Base-by-base conservation (phyloP, 108 stramenopile species). In the Nitzschia sp. region DNA sequence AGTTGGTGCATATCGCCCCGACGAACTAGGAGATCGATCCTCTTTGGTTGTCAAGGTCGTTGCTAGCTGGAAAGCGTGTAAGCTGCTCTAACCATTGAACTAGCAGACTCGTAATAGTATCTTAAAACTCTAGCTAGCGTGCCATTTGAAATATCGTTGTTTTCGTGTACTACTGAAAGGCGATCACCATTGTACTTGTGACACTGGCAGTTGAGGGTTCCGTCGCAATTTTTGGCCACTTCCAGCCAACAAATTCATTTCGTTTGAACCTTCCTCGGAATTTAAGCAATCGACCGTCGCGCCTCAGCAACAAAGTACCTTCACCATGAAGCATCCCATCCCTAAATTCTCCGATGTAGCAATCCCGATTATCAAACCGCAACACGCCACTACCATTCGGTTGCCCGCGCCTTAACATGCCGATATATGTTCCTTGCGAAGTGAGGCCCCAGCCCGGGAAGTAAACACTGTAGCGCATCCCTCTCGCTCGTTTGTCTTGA, bases 281-380 rank as follows among this genome's bases (percentile, higher is more conserved):
- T 21, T 18, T 23, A 27, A 46, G 1, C 19, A 59, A 46, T 13
- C 48, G 5, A 3, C 23, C 19, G 30, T 70, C 30, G 2, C 59
- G 18, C 13, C 70, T 38, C 9, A 30, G 11, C 31, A 72, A 64
- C 34, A 72, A 56, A 21, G 28, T 38, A 17, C 74, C 74, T 64
- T 66, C 65, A 3, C 74, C 66, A 33, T 75, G 74, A 23, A 63
- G 21, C 54, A 34, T 38, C 3, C 71, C 71, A 23, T 54, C 42
- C 3, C 1, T 17, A 38, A 72, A 72, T 15, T 54, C 34, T 2
- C 71, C 71, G 54, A 64, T 46, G 32, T 72, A 72, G 25, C 32
- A 30, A 55, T 72, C 71, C 18, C 61, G 51, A 42, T 72, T 72
- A 32, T 63, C 35, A 31, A 64, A 72, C 13, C 71, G 60, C 17